Percentiles rank a stretch among this genome's conserved stretches.
These are phyloP conservation scores for Sequoia sempervirens DNA, from an alignment of 75 land plant species.

Conservation along the genomic window DNA sequence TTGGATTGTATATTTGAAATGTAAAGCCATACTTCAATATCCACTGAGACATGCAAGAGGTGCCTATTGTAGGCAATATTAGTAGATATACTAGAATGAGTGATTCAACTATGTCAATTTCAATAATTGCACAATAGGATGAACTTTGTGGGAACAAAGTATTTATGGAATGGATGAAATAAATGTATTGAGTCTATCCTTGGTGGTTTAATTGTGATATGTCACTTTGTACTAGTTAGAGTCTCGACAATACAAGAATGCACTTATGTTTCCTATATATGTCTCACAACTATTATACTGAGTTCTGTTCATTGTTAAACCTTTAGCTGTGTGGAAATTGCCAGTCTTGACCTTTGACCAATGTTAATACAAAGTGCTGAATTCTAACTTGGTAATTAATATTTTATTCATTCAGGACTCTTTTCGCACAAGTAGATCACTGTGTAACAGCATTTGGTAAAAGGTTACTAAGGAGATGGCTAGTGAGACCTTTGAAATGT, in stretches of 20 bases:
- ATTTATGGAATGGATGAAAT: background rate
- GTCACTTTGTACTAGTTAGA: background rate
- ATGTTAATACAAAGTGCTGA: background rate
- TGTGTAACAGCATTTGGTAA: constrained; percentile 92
- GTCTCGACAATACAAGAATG: background rate
- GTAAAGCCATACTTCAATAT: background rate
- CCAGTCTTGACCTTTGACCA: background rate
- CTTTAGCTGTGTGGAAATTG: background rate
- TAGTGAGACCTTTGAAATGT: constrained; percentile 76
- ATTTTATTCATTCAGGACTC: constrained; percentile 49
- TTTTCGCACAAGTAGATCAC: constrained; percentile 75
- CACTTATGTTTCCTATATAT: background rate
- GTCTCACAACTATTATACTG: background rate
- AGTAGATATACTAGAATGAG: background rate
- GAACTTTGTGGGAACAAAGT: background rate
- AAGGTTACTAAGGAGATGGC: constrained; percentile 80
- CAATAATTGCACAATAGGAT: background rate
- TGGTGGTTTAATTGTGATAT: background rate
- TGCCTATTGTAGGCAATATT: background rate
- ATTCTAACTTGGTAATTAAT: background rate
- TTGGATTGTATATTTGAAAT: background rate
- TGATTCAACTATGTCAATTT: background rate
- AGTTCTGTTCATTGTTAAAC: background rate
- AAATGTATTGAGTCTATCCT: background rate
- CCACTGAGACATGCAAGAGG: background rate